These are phyloP conservation scores for Ceratocystiopsis brevicomis DNA, from an alignment of 2,329 filamentous ascomycete genomes.

Conservation along the genomic window DNA sequence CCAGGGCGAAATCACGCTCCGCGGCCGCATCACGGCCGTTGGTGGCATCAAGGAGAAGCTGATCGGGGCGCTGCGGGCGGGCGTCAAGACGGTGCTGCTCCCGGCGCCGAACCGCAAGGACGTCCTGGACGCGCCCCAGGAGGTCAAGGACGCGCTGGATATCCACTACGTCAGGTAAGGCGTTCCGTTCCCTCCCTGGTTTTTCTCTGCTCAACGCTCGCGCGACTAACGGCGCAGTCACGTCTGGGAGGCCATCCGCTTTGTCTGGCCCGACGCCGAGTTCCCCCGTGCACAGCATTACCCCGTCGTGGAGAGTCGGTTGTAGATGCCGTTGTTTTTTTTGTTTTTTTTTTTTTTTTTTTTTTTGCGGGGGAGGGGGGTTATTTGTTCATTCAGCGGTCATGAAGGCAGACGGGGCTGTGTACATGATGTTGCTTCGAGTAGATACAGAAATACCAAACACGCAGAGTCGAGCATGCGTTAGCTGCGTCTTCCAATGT, in stretches of 20 bases:
- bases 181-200: conserved; percentile 6
- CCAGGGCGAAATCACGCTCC: conserved; percentile 53
- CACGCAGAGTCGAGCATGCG: no score
- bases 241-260: conserved; percentile 83
- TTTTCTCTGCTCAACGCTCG: conserved; percentile 1
- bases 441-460: no score
- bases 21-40: conserved; percentile 80
- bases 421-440: no score
- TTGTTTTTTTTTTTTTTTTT: conserved; percentile 3
- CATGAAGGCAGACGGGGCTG: no score
- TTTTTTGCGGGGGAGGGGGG: no score
- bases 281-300: conserved; percentile 57
- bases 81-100: conserved; percentile 82
- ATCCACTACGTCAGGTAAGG: conserved; percentile 78
- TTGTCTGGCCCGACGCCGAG: conserved; percentile 77
- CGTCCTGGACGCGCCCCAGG: conserved; percentile 70
- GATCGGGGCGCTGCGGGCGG: conserved; percentile 80
- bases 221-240: conserved; percentile 33
- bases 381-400: background rate
- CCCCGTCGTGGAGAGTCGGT: conserved; percentile 55
- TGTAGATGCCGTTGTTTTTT: conserved; percentile 29
- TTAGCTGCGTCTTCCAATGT: no score
- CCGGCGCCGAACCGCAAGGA: conserved; percentile 85
- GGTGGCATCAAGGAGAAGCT: conserved; percentile 98
- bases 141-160: conserved; percentile 71